Base-by-base conservation (phyloP, 1,139 yeast species). In the Candida sanyaensis region DNA sequence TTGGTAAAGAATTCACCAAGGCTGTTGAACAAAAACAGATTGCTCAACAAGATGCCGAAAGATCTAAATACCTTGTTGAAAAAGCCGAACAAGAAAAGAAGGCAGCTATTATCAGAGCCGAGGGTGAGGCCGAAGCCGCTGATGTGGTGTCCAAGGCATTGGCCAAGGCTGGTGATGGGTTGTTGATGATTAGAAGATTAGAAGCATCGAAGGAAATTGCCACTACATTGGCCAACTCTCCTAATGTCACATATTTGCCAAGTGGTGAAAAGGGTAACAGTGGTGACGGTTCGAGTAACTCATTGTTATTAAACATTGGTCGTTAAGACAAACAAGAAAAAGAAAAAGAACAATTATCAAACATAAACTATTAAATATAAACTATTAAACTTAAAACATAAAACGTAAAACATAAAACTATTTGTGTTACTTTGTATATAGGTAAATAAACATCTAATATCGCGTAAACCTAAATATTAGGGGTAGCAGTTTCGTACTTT, bases 81-180 rank as follows among this genome's bases (percentile, higher is more conserved):
- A 88, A 87, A 68, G 99, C 99, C 5, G 98, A 93, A 69, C 99
- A 95, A 71, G 98, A 93, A 69, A 84, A 96, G 67, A 92, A 86
- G 67, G 99, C 99, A 4, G 78, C 88, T 48, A 91, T 95, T 60
- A 93, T 93, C 56, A 83, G 98, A 60, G 99, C 99, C 26, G 99
- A 95, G 71, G 99, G 99, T 70, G 99, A 95, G 72, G 99, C 99
- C 39, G 99, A 95, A 69, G 90, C 96, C 49, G 99, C 98, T 6
- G 99, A 93, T 54, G 84, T 86, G 51, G 96, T 95, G 55, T 90
- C 97, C 42, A 90, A 86, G 70, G 98, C 99, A 4, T 80, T 95
- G 59, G 83, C 86, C 46, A 91, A 91, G 74, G 93, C 96, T 31
- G 99, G 99, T 66, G 98, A 95, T 64, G 99, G 99, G 57, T 78